Conservation (phyloP, 2,329 filamentous ascomycete species). For the Fusarium luffae region DNA sequence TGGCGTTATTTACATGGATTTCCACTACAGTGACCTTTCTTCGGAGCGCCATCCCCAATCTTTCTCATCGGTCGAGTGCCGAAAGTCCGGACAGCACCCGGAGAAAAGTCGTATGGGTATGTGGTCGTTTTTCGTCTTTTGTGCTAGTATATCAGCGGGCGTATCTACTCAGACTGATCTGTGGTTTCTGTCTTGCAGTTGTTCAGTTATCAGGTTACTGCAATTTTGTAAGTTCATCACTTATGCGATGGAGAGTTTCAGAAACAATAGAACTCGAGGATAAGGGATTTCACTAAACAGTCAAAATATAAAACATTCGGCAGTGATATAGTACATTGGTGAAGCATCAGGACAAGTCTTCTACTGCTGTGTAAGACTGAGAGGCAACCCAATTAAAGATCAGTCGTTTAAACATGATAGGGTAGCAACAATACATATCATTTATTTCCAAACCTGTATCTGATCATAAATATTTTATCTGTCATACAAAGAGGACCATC, state of each 20-base stretch:
- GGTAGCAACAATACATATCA: too few relatives aligned
- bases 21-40: background rate
- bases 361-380: background rate
- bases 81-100: rapidly evolving
- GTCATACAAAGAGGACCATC: background rate
- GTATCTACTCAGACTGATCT: background rate
- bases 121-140: too few relatives aligned
- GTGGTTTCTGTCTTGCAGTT: background rate
- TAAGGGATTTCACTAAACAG: background rate
- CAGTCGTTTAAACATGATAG: background rate
- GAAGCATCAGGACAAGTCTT: background rate
- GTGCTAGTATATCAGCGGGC: background rate
- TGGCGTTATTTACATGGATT: background rate
- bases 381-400: background rate
- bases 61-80: background rate
- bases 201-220: too few relatives aligned
- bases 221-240: background rate
- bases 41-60: background rate
- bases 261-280: background rate
- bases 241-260: background rate
- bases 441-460: background rate
- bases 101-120: background rate
- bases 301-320: background rate
- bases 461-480: background rate
- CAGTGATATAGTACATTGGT: background rate